A percentile compares a stretch with the other conserved stretches of the same genome.
phyloP scores from a whole-genome alignment of 345 rosid species.

The Euphorbia pulcherrima region DNA sequence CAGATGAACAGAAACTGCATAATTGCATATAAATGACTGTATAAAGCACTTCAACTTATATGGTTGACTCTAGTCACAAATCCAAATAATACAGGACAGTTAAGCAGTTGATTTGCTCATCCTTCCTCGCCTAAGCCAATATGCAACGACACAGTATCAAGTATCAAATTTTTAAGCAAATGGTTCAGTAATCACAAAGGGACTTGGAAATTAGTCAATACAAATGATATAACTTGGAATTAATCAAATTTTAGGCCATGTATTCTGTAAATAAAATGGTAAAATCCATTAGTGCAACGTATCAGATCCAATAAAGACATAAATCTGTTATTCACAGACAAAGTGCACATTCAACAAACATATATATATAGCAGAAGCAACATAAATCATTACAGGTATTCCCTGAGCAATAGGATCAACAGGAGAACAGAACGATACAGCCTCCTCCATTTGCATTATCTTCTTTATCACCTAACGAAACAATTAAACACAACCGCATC shows the following conservation, averaged over 20 bases:
- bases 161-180: neutral
- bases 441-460: constrained; percentile 26
- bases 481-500: neutral
- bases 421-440: constrained; percentile 19
- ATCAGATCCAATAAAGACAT: neutral
- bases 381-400: constrained; percentile 13
- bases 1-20: neutral
- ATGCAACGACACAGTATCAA: neutral
- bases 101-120: no score
- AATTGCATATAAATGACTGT: neutral
- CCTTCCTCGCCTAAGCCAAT: neutral
- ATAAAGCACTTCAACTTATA: neutral
- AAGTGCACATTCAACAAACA: neutral
- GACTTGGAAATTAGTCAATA: neutral
- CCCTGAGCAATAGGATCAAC: constrained; percentile 23
- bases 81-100: no score
- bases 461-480: constrained; percentile 25
- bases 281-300: neutral
- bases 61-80: neutral
- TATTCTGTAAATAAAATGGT: neutral
- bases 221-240: neutral
- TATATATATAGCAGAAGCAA: no score
- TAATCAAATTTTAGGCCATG: neutral
- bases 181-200: constrained; percentile 3
- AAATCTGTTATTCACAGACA: no score